Conservation (phyloP, 352 stramenopile genomes). For the Pythium dissotocum region DNA sequence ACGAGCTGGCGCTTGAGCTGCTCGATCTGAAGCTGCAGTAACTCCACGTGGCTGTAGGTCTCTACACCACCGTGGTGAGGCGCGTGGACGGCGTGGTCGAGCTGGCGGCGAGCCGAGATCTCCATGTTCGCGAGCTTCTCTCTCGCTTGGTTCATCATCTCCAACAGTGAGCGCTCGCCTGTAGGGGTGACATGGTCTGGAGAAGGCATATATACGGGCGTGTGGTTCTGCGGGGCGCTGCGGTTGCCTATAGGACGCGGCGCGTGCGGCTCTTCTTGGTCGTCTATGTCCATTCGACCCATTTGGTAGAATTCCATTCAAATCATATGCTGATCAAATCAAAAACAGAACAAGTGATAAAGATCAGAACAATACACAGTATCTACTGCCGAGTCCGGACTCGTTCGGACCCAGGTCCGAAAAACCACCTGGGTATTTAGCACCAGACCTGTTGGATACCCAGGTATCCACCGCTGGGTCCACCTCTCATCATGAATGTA, state of each 20-base stretch:
- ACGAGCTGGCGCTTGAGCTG: constrained; percentile 50
- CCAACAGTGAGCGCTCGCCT: constrained; percentile 22
- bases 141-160: constrained; percentile 48
- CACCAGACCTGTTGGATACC: not conserved
- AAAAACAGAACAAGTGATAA: too few relatives aligned
- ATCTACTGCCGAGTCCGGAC: constrained; percentile 8
- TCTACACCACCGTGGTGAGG: not conserved
- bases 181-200: not conserved
- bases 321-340: too few relatives aligned
- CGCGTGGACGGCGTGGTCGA: constrained; percentile 5
- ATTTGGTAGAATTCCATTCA: too few relatives aligned
- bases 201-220: not conserved
- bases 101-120: constrained; percentile 46
- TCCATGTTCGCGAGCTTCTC: constrained; percentile 51
- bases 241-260: not conserved
- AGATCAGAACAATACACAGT: too few relatives aligned
- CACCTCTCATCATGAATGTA: constrained; percentile 6
- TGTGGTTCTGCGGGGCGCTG: not conserved
- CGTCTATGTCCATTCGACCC: not conserved
- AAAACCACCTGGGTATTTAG: constrained; percentile 1
- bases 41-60: constrained; percentile 19
- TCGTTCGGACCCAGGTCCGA: not conserved
- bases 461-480: not conserved
- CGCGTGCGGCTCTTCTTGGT: not conserved
- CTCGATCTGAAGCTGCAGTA: constrained; percentile 53